A percentile compares a stretch with the other conserved stretches of the same genome.
phyloP scores from a whole-genome alignment of 441 rosid genomes.

The Gossypium trilobum region DNA sequence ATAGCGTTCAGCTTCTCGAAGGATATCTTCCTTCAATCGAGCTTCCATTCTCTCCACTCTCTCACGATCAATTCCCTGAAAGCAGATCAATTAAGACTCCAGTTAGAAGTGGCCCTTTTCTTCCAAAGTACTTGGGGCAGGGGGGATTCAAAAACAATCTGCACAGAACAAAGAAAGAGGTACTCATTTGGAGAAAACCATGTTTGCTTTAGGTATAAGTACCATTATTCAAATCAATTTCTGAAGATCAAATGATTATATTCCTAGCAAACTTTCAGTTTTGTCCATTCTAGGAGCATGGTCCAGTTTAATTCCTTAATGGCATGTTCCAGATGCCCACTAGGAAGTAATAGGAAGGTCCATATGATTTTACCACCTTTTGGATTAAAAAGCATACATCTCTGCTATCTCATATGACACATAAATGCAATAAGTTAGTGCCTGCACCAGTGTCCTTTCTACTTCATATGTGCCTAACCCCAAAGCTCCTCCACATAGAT shows the following conservation, averaged over 20 bases:
- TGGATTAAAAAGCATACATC: background rate
- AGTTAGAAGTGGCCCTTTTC: background rate
- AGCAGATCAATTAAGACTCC: slow-evolving; percentile 18
- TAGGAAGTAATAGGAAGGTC: background rate
- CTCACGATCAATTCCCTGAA: slow-evolving; percentile 91
- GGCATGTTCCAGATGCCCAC: background rate
- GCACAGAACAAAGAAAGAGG: background rate
- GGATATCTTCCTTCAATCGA: slow-evolving; percentile 90
- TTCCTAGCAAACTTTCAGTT: background rate
- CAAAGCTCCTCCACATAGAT: slow-evolving; percentile 2
- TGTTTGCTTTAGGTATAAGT: background rate
- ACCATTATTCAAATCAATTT: background rate
- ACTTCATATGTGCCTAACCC: background rate
- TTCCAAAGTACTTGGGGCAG: background rate
- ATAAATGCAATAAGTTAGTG: background rate
- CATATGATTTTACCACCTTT: background rate
- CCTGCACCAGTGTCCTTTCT: background rate
- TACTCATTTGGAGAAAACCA: background rate
- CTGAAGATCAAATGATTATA: background rate
- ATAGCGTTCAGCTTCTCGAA: slow-evolving; percentile 82
- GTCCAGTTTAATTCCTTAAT: slow-evolving; percentile 6
- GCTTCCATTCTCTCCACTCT: slow-evolving; percentile 99
- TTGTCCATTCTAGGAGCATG: background rate
- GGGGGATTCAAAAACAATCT: background rate
- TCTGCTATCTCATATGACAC: background rate